phyloP scores from a whole-genome alignment of 2,329 filamentous ascomycete species.

The Fusarium sp. region DNA sequence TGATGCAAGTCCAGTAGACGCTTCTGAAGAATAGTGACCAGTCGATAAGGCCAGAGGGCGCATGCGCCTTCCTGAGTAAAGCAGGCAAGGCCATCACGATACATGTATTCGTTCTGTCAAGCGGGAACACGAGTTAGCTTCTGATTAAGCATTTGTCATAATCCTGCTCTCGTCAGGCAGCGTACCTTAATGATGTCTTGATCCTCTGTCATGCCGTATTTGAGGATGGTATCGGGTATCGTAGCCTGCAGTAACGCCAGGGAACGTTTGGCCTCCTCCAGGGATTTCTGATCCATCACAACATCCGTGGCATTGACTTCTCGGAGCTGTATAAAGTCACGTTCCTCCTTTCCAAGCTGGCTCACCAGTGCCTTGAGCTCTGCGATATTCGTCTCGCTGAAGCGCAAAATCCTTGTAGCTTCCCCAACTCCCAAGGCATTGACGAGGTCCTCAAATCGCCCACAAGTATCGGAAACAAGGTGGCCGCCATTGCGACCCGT shows the following conservation, averaged over 20 bases:
- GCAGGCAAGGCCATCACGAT: conserved; percentile 36
- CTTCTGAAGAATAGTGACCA: conserved; percentile 56
- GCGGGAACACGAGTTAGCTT: not conserved
- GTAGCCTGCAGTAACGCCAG: not conserved
- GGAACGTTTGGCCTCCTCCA: not conserved
- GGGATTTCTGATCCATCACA: not conserved
- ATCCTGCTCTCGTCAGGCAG: too few relatives aligned
- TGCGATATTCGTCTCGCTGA: conserved; percentile 45
- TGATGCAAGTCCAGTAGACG: conserved; percentile 48
- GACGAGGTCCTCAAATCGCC: conserved; percentile 50
- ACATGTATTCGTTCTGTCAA: conserved; percentile 1
- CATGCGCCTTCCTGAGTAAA: conserved; percentile 55
- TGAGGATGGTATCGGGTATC: not conserved
- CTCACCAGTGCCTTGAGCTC: conserved; percentile 4
- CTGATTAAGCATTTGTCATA: not conserved
- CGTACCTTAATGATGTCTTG: not conserved
- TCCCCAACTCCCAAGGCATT: conserved; percentile 45
- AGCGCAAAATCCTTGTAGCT: conserved; percentile 55
- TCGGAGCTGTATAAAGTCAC: conserved; percentile 3
- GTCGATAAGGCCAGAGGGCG: conserved; percentile 60
- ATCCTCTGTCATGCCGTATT: not conserved
- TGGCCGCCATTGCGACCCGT: conserved; percentile 33
- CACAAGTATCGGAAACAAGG: conserved; percentile 48
- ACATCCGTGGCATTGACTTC: conserved; percentile 1
- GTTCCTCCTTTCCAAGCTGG: conserved; percentile 5